A percentile compares a stretch with the other conserved stretches of the same genome.
These are phyloP conservation scores for Hibiscus trionum DNA, from an alignment of 345 rosid genomes.

Conservation along the genomic window DNA sequence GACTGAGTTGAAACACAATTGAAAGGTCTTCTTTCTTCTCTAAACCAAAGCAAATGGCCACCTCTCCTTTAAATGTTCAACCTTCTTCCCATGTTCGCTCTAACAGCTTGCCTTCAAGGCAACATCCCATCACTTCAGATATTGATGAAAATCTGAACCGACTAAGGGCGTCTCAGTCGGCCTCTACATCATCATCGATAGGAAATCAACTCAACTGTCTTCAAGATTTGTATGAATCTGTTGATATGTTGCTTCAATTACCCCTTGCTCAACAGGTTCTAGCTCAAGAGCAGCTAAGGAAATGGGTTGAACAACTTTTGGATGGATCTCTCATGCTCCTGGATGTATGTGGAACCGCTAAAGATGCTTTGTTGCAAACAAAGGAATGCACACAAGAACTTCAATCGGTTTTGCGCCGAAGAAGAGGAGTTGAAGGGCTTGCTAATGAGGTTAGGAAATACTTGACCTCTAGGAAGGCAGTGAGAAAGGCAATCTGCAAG, in stretches of 20 bases:
- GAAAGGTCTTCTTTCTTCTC: background rate
- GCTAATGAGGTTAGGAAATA: background rate
- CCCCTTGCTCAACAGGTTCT: conserved; percentile 18
- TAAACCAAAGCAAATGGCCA: too few relatives aligned
- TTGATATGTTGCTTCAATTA: conserved; percentile 24
- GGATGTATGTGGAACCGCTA: background rate
- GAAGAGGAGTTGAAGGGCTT: background rate
- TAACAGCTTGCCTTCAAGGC: too few relatives aligned
- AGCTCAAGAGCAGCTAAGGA: conserved; percentile 14
- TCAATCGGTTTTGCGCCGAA: background rate
- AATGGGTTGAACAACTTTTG: conserved; percentile 22
- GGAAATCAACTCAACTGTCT: background rate
- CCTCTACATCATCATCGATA: background rate
- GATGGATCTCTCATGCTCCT: conserved; percentile 32
- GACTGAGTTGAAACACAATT: background rate
- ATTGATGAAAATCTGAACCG: too few relatives aligned
- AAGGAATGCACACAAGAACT: background rate
- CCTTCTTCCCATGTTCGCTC: too few relatives aligned
- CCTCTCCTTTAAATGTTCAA: too few relatives aligned
- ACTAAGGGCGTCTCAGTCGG: too few relatives aligned
- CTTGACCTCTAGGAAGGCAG: background rate
- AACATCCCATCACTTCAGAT: too few relatives aligned
- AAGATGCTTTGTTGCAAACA: background rate
- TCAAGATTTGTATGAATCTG: conserved; percentile 5
- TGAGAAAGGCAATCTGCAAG: background rate